phyloP scores from a whole-genome alignment of 176 grass and related monocot genomes.

The Rhipidocladum racemiflorum region DNA sequence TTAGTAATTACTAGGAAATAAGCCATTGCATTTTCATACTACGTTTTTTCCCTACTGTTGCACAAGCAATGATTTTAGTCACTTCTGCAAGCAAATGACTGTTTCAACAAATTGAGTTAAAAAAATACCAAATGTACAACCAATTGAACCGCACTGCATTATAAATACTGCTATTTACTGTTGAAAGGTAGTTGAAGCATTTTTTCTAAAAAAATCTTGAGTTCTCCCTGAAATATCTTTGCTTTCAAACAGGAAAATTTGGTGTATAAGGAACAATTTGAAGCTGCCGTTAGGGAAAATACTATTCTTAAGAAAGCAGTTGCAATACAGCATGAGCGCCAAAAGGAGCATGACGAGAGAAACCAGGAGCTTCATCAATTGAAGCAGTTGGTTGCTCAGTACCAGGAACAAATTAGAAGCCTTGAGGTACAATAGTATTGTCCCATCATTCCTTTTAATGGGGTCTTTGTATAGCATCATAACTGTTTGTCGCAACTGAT shows the following conservation, averaged over 20 bases:
- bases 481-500: background rate
- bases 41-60: background rate
- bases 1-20: background rate
- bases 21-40: background rate
- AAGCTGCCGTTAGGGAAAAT: constrained; percentile 51
- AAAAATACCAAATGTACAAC: background rate
- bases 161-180: background rate
- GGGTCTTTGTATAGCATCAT: background rate
- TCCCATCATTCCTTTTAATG: background rate
- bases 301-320: constrained; percentile 71
- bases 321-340: constrained; percentile 67
- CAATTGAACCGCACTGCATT: background rate
- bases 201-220: background rate
- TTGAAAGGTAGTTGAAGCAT: background rate
- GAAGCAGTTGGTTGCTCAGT: constrained; percentile 62
- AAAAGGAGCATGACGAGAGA: constrained; percentile 57
- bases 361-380: constrained; percentile 57
- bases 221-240: background rate
- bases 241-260: constrained; percentile 47
- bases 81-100: background rate
- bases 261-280: constrained; percentile 60
- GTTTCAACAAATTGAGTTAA: background rate
- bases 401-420: constrained; percentile 67
- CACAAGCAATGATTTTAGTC: background rate
- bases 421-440: constrained; percentile 53